Percentiles rank a stretch among this genome's conserved stretches.
These are phyloP conservation scores for Phytophthora cryptogea DNA, from an alignment of 352 stramenopile genomes.

Conservation along the genomic window DNA sequence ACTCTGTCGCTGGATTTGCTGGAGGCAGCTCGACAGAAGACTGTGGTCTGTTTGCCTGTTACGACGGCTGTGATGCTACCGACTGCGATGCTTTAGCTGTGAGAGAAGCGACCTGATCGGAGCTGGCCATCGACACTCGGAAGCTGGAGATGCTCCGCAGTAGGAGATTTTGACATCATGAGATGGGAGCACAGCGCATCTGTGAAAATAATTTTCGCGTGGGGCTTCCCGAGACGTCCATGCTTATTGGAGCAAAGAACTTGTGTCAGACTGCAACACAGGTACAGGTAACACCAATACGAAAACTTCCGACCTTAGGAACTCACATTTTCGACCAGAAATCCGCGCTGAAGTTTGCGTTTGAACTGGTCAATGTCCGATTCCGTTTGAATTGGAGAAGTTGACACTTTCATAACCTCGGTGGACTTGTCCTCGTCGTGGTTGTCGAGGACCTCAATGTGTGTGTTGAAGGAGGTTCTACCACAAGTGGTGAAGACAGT, in stretches of 20 bases:
- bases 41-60: slow-evolving; percentile 42
- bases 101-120: slow-evolving; percentile 27
- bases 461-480: neutral
- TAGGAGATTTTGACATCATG: slow-evolving; percentile 45
- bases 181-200: slow-evolving; percentile 39
- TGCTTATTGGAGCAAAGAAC: slow-evolving; percentile 27
- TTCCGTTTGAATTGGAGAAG: slow-evolving; percentile 10
- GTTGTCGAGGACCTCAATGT: neutral
- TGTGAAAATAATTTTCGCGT: slow-evolving; percentile 43
- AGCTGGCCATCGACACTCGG: slow-evolving; percentile 3
- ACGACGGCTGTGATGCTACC: slow-evolving; percentile 40
- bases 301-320: neutral
- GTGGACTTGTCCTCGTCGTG: neutral
- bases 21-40: slow-evolving; percentile 39
- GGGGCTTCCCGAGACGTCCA: slow-evolving; percentile 41
- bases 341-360: slow-evolving; percentile 38
- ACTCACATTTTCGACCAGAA: slow-evolving; percentile 53
- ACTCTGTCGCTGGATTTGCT: slow-evolving; percentile 28
- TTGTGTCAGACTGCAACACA: slow-evolving; percentile 2
- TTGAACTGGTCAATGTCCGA: slow-evolving; percentile 42
- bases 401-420: neutral
- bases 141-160: slow-evolving; percentile 8
- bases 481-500: slow-evolving; percentile 8
- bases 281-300: neutral
- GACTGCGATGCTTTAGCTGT: slow-evolving; percentile 39